These are phyloP conservation scores for Paramyrothecium sp. DNA, from an alignment of 2,329 filamentous ascomycete genomes.

Conservation along the genomic window DNA sequence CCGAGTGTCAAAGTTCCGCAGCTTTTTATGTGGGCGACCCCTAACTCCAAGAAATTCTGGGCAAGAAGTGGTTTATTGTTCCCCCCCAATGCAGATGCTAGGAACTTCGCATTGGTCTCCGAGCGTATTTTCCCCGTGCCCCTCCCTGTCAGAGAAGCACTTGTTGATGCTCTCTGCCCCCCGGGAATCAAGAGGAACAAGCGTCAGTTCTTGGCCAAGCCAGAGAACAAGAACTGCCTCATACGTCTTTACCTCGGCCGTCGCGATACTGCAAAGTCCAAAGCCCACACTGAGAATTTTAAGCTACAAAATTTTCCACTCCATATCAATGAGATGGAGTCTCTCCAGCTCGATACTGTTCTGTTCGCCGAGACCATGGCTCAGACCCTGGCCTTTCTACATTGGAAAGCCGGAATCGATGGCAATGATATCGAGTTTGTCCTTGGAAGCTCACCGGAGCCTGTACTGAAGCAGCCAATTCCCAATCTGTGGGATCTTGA, in stretches of 20 bases:
- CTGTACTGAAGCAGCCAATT: too few species aligned
- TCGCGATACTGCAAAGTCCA: background rate
- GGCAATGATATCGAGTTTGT: too few species aligned
- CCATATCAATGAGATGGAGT: too few species aligned
- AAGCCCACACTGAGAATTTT: too few species aligned
- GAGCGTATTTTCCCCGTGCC: background rate
- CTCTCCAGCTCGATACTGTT: too few species aligned
- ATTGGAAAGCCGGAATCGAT: too few species aligned
- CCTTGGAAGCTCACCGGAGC: too few species aligned
- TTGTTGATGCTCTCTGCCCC: slow-evolving; percentile 4
- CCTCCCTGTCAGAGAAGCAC: background rate
- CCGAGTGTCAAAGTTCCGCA: background rate
- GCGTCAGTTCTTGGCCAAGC: slow-evolving; percentile 2
- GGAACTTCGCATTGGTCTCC: background rate
- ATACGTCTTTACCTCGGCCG: slow-evolving; percentile 6
- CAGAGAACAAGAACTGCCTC: slow-evolving; percentile 5
- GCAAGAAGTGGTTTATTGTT: background rate
- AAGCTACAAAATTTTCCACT: too few species aligned
- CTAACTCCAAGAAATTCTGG: background rate
- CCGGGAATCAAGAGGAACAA: background rate
- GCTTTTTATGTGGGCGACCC: too few species aligned
- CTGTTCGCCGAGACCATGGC: too few species aligned
- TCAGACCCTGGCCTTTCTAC: too few species aligned
- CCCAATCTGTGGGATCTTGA: too few species aligned
- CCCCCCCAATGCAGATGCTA: background rate